These are phyloP conservation scores for Salix arbutifolia DNA, from an alignment of 345 rosid genomes.

Conservation along the genomic window DNA sequence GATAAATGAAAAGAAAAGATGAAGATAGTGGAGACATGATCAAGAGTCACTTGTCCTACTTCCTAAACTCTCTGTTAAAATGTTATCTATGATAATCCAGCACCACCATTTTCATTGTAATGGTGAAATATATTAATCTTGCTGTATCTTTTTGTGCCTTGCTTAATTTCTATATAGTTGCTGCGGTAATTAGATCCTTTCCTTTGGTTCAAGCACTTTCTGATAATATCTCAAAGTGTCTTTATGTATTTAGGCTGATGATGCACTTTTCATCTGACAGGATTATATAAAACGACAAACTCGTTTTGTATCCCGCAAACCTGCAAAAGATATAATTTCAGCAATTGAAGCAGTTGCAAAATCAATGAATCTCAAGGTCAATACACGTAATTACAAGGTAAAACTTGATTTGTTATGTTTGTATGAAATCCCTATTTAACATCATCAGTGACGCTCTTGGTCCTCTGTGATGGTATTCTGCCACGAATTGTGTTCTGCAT, in stretches of 20 bases:
- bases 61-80: background rate
- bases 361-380: conserved; percentile 59
- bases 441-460: background rate
- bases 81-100: background rate
- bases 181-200: conserved; percentile 6
- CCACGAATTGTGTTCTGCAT: background rate
- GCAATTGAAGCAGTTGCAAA: conserved; percentile 64
- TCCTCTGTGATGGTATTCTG: background rate
- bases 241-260: background rate
- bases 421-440: background rate
- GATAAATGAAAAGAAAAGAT: background rate
- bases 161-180: background rate
- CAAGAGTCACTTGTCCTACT: background rate
- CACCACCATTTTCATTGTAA: background rate
- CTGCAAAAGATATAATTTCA: conserved; percentile 63
- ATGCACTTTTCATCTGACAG: conserved; percentile 28
- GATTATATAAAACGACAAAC: conserved; percentile 80
- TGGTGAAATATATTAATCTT: background rate
- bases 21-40: background rate
- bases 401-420: background rate
- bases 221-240: background rate
- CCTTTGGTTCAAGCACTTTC: conserved; percentile 6
- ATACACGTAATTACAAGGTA: conserved; percentile 78
- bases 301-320: conserved; percentile 71
- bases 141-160: background rate